A percentile compares a stretch with the other conserved stretches of the same genome.
Conservation (phyloP, 169 alveolate genomes). For the Eimeria necatrix region DNA sequence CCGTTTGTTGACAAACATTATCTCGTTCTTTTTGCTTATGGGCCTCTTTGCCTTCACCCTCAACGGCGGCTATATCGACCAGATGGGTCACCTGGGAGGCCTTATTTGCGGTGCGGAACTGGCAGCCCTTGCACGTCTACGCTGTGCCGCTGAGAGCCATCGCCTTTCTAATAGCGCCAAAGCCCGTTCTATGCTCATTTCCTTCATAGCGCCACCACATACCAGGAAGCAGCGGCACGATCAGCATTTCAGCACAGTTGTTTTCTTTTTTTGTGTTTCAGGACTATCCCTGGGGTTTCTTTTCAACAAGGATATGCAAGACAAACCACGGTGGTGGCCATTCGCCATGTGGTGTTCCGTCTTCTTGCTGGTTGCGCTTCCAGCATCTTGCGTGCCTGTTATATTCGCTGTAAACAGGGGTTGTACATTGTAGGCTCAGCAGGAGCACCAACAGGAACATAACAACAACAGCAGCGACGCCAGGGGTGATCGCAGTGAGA, state of each 20-base stretch:
- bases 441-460: neutral
- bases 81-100: slow-evolving; percentile 92
- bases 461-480: too few relatives aligned
- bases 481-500: too few relatives aligned
- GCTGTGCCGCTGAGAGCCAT: neutral
- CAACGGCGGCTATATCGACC: slow-evolving; percentile 89
- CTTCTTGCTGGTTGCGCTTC: slow-evolving; percentile 43
- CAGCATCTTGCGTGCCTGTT: slow-evolving; percentile 71
- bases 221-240: neutral
- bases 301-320: slow-evolving; percentile 85
- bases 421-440: slow-evolving; percentile 44
- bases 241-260: neutral
- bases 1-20: slow-evolving; percentile 86
- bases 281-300: slow-evolving; percentile 88
- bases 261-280: slow-evolving; percentile 22
- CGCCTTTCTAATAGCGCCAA: neutral
- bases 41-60: slow-evolving; percentile 87
- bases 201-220: neutral
- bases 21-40: slow-evolving; percentile 87
- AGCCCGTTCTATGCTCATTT: neutral
- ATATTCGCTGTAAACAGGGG: slow-evolving; percentile 75
- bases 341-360: slow-evolving; percentile 57
- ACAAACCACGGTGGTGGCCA: slow-evolving; percentile 88
- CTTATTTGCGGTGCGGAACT: slow-evolving; percentile 84
- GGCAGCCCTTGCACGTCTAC: neutral